A percentile compares a stretch with the other conserved stretches of the same genome.
Evolutionary conservation across 2,329 filamentous ascomycete genomes (phyloP).

Genomic region (Ophiocordyceps australis): DNA sequence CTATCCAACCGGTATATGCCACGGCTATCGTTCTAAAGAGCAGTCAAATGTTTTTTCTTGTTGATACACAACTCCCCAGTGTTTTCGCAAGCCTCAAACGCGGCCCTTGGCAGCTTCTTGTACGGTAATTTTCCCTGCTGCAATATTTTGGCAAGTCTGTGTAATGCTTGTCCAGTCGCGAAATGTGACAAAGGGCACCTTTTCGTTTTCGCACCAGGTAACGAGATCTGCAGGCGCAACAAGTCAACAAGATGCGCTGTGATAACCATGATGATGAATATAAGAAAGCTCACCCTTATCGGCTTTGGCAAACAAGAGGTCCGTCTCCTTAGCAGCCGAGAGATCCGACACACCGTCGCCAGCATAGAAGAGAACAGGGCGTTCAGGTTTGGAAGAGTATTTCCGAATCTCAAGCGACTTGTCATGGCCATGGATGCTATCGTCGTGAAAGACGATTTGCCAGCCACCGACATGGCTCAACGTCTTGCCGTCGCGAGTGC

Average conservation of each 20-base stretch:
- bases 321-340: conserved; percentile 80
- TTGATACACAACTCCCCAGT: no score
- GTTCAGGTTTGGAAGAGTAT: conserved; percentile 58
- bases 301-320: conserved; percentile 84
- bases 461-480: conserved; percentile 72
- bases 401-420: conserved; percentile 84
- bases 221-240: conserved; percentile 48
- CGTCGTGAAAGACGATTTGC: conserved; percentile 78
- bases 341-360: conserved; percentile 89
- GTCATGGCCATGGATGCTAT: conserved; percentile 86
- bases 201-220: conserved; percentile 66
- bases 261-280: neutral
- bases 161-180: conserved; percentile 69
- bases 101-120: conserved; percentile 45
- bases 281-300: conserved; percentile 47
- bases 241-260: no score
- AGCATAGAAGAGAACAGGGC: conserved; percentile 82
- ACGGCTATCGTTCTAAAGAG: no score
- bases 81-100: conserved; percentile 7
- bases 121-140: conserved; percentile 51
- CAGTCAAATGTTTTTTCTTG: no score
- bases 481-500: conserved; percentile 41
- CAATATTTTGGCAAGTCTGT: conserved; percentile 57
- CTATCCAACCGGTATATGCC: no score
- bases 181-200: conserved; percentile 78